Base-by-base conservation (phyloP, 495 filamentous ascomycete species). In the Xylaria intraflava region DNA sequence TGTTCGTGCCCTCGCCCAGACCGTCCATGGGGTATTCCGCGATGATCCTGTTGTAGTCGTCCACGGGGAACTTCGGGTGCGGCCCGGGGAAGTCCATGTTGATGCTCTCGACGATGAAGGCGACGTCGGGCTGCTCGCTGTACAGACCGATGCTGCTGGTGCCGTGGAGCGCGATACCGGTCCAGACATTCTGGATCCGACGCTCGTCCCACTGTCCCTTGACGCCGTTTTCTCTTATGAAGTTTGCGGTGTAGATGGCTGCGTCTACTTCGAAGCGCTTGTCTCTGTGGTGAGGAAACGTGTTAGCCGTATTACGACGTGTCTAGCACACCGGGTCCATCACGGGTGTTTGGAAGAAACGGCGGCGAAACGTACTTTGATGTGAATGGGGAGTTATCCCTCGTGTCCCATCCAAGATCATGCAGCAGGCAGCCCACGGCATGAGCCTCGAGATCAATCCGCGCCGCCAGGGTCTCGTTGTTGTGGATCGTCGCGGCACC, bases 201-300 rank as follows among this genome's bases (percentile, higher is more conserved):
- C 65, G 64, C 33, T 66, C 44, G 39, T 70, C 61, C 71, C 72
- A 78, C 5, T 61, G 46, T 8, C 36, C 40, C 46, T 49, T 38
- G 19, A 49, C 46, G 2, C 60, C 57, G 38, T 58, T 23, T 11
- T 17, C 51, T 0, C 46, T 27, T 2, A 80, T 39, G 49, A 77
- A 81, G 1, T 69, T 65, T 1, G 72, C 62, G 2, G 77, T 73
- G 3, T 63, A 70, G 51, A 75, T 71, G n/a, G 77, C 78, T 35
- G 76, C 67, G 49, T 83, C 77, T 19, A 83, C 77, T 55, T 81
- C 77, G 60, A 83, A 83, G 14, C 78, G 68, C 46, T 74, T 75
- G 59, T 78, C 75, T 16, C 52, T 49, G 12, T 39, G 9, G 7
- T 10, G 14, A n/a, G 7, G 19, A 19, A 7, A 2, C 12, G 17